Conservation (phyloP, 176 grass and related monocot genomes). For the Aegilops bicornis region DNA sequence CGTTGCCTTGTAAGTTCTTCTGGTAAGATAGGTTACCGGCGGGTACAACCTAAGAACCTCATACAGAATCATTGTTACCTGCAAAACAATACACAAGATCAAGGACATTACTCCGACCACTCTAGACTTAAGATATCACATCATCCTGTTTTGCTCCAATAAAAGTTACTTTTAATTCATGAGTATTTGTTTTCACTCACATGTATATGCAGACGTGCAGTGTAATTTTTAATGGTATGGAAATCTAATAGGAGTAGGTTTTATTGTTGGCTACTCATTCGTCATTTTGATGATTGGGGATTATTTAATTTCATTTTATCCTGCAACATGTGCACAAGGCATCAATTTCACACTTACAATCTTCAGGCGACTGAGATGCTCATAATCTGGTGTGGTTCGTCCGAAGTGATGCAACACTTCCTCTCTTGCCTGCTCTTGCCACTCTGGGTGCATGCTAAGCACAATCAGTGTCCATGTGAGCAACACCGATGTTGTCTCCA, state of each 20-base stretch:
- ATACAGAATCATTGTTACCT: slow-evolving; percentile 72
- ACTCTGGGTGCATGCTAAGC: slow-evolving; percentile 76
- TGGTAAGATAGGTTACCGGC: slow-evolving; percentile 12
- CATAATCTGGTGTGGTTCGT: slow-evolving; percentile 43
- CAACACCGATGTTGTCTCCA: slow-evolving; percentile 78
- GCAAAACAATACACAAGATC: not conserved
- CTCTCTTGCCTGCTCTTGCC: slow-evolving; percentile 71
- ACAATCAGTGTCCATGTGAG: slow-evolving; percentile 78
- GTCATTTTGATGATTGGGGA: not conserved
- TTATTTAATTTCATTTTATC: not conserved
- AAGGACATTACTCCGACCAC: not conserved
- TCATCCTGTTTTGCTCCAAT: not conserved
- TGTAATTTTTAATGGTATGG: not conserved
- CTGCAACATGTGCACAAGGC: not conserved
- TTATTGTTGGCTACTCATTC: not conserved
- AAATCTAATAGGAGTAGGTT: not conserved
- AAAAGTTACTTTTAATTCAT: not conserved
- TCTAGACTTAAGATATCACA: not conserved
- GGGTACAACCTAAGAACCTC: slow-evolving; percentile 76
- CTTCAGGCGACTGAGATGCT: slow-evolving; percentile 59
- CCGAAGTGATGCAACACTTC: slow-evolving; percentile 79
- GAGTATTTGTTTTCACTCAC: not conserved
- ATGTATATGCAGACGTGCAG: not conserved
- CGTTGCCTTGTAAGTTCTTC: slow-evolving; percentile 54
- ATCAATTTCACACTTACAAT: slow-evolving; percentile 41